Evolutionary conservation across 371 early-diverging fungal genomes (phyloP), one percentile per base, ranked within the genome.

Genomic region (Mortierella sp.): DNA sequence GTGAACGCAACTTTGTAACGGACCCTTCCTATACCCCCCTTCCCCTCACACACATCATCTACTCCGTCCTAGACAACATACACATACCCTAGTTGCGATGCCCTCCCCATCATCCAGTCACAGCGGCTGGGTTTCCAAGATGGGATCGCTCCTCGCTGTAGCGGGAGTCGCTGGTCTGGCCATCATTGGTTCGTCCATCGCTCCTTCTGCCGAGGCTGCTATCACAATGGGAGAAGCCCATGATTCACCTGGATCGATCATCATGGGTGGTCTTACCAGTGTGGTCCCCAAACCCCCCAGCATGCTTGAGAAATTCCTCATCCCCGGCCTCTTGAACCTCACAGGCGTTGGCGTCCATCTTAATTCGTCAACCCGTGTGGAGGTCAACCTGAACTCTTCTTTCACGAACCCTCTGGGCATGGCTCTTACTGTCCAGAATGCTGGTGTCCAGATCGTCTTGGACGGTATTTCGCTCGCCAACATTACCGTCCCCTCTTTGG

Each of bases 261-360:
- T 76, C 56, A 56, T 55, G 15, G 77, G 77, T 19, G 60, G 64
- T 1, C 71, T 76, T 12, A 44, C 68, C 7, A 12, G 53, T 9
- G 64, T 76, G 68, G 68, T 76, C 19, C 77, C 77, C 57, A 71
- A 68, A 53, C 72, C 71, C 14, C 57, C 57, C 47, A 76, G 77
- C 50, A 26, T 71, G 47, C 2, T 76, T 16, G 77, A 76, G 50
- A 67, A 76, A 21, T 76, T 71, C 62, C 68, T 76, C n/a, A 58
- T 68, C 28, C 77, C 77, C 15, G 77, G 77, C 57, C 68, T 76
- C 48, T 28, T 71, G 51, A 76, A 76, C 68, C 47, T 76, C 44
- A 71, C 77, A 18, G 28, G 51, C n/a, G 47, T 61, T 25, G 57
- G 68, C n/a, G 12, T 76, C 3, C 55, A 55, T 7, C 43, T 76